Percentiles rank a stretch among this genome's conserved stretches.
Conservation (phyloP, 2,329 filamentous ascomycete genomes). For the Xylariaceae sp. region DNA sequence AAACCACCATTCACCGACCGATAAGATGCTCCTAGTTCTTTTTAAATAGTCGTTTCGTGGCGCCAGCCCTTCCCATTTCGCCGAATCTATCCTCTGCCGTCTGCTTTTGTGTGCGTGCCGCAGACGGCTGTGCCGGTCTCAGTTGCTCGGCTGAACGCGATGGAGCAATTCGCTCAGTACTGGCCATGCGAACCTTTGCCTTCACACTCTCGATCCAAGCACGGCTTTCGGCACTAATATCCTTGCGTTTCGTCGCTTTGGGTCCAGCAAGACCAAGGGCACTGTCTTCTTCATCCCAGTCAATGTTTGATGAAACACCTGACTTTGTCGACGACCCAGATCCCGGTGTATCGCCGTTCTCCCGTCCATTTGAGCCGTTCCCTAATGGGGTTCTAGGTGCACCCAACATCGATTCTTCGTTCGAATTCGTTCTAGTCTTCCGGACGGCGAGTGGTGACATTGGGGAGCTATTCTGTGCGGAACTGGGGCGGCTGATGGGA, state of each 20-base stretch:
- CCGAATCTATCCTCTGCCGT: constrained; percentile 48
- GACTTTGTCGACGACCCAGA: constrained; percentile 43
- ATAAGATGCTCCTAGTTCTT: constrained; percentile 35
- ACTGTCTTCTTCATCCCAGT: constrained; percentile 55
- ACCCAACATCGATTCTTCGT: constrained; percentile 32
- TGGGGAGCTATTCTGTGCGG: constrained; percentile 32
- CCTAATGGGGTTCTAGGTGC: constrained; percentile 41
- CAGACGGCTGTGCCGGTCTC: constrained; percentile 4
- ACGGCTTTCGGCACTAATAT: constrained; percentile 65
- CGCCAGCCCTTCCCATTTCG: constrained; percentile 65
- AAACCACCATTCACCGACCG: constrained; percentile 6
- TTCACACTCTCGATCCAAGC: constrained; percentile 81
- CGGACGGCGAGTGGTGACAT: constrained; percentile 49
- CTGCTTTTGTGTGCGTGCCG: constrained; percentile 17
- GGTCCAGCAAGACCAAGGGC: constrained; percentile 67
- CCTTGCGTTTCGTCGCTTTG: constrained; percentile 55
- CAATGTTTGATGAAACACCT: constrained; percentile 47
- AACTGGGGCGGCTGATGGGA: constrained; percentile 38
- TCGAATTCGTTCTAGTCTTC: constrained; percentile 47
- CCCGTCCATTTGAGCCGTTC: constrained; percentile 19
- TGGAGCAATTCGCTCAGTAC: constrained; percentile 46
- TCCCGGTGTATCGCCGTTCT: constrained; percentile 37
- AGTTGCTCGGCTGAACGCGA: constrained; percentile 18
- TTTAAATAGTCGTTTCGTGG: constrained; percentile 66
- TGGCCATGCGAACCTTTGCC: constrained; percentile 68